Evolutionary conservation across 257 asterid genomes (phyloP).

Genomic region (Petunia axillaris): DNA sequence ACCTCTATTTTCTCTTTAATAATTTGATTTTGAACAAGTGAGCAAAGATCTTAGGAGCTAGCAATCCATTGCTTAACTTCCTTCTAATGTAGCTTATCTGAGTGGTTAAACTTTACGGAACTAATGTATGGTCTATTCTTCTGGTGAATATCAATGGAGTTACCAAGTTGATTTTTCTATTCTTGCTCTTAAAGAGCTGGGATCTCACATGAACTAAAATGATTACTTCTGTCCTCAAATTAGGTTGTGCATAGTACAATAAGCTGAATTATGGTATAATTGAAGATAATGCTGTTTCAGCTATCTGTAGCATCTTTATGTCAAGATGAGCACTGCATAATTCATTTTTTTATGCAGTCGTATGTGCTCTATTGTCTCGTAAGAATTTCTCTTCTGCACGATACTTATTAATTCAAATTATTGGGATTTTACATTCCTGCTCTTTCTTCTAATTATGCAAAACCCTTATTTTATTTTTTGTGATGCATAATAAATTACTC

Average conservation of each 20-base stretch:
- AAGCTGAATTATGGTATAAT: neutral
- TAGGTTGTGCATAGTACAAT: neutral
- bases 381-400: neutral
- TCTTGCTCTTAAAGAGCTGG: neutral
- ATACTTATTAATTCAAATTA: too few relatives aligned
- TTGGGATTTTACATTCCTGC: neutral
- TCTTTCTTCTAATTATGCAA: neutral
- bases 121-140: neutral
- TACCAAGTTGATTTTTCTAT: neutral
- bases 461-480: slow-evolving; percentile 5
- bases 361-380: neutral
- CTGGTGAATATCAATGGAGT: neutral
- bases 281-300: neutral
- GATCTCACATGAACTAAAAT: neutral
- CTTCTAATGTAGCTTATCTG: neutral
- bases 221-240: neutral
- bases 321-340: neutral
- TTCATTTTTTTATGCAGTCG: neutral
- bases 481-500: neutral
- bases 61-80: neutral
- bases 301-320: neutral
- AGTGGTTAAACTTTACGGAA: neutral
- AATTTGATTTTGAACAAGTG: neutral
- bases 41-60: neutral
- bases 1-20: neutral